These are phyloP conservation scores for Stephania japonica DNA, from an alignment of 164 flowering plant genomes.

Conservation along the genomic window DNA sequence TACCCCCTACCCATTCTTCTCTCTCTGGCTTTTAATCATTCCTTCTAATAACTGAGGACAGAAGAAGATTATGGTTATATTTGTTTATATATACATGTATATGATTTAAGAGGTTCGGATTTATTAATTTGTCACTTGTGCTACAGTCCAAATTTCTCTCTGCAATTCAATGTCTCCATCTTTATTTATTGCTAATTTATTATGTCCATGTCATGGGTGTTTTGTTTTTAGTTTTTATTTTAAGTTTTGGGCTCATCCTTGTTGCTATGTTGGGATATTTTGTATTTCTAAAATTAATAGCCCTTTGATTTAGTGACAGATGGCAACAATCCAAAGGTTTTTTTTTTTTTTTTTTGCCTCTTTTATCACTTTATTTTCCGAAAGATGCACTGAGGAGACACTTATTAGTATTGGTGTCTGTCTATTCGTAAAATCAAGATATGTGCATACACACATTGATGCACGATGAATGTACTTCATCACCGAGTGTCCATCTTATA, in stretches of 20 bases:
- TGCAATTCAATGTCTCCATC: not conserved
- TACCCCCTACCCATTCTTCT: conserved; percentile 6
- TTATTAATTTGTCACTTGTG: not conserved
- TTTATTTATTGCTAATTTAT: too few relatives aligned
- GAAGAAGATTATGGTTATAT: not conserved
- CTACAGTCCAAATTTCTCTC: not conserved
- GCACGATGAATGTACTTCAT: too few relatives aligned
- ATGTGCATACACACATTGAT: too few relatives aligned
- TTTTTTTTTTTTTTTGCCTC: too few relatives aligned
- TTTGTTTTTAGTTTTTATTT: not conserved
- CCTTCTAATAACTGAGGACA: not conserved
- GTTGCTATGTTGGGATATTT: not conserved
- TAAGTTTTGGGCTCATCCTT: too few relatives aligned
- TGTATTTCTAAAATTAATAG: not conserved
- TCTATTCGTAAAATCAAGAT: too few relatives aligned
- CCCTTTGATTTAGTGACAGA: not conserved
- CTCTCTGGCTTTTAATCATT: not conserved
- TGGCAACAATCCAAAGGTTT: not conserved
- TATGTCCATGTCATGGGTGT: not conserved
- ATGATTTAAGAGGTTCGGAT: not conserved
- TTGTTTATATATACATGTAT: not conserved
- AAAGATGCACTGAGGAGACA: too few relatives aligned
- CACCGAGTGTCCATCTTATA: too few relatives aligned
- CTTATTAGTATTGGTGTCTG: too few relatives aligned
- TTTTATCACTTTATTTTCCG: too few relatives aligned